Evolutionary conservation across 2,329 filamentous ascomycete genomes (phyloP).

Genomic region (Dactylonectria estremocensis): DNA sequence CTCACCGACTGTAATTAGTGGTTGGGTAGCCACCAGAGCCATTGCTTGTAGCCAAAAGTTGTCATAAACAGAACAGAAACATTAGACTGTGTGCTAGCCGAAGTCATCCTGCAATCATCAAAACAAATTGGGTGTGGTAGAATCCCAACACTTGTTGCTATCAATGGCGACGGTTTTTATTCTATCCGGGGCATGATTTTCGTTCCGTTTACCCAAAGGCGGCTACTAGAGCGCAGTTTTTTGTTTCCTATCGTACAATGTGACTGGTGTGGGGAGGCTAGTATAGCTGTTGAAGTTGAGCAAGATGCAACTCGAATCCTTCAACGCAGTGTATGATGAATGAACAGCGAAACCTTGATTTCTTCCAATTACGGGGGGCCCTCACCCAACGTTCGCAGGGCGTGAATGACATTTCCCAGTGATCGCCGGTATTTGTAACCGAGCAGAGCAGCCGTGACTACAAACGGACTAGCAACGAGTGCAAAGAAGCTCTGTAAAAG

Average conservation of each 20-base stretch:
- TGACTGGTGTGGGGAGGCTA: neutral
- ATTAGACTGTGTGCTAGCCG: no score
- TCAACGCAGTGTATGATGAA: neutral
- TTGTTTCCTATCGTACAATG: conserved; percentile 23
- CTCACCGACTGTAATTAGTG: no score
- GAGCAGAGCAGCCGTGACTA: conserved; percentile 44
- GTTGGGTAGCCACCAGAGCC: no score
- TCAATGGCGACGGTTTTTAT: neutral
- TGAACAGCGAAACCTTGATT: neutral
- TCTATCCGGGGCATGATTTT: conserved; percentile 8
- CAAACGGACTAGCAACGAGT: conserved; percentile 53
- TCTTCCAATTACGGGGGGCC: neutral
- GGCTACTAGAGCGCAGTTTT: neutral
- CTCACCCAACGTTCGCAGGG: conserved; percentile 34
- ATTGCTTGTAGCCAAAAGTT: no score
- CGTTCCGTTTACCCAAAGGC: conserved; percentile 30
- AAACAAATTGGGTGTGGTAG: no score
- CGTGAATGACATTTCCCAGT: conserved; percentile 39
- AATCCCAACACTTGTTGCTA: no score
- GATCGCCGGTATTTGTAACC: conserved; percentile 48
- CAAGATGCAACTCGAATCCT: neutral
- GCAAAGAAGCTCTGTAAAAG: conserved; percentile 64
- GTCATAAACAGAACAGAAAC: no score
- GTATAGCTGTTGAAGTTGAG: neutral
- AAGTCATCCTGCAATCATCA: no score